Evolutionary conservation across 768 basidiomycete species (phyloP), one percentile per base, ranked within the genome.

Genomic region (Kwoniella bestiolae): DNA sequence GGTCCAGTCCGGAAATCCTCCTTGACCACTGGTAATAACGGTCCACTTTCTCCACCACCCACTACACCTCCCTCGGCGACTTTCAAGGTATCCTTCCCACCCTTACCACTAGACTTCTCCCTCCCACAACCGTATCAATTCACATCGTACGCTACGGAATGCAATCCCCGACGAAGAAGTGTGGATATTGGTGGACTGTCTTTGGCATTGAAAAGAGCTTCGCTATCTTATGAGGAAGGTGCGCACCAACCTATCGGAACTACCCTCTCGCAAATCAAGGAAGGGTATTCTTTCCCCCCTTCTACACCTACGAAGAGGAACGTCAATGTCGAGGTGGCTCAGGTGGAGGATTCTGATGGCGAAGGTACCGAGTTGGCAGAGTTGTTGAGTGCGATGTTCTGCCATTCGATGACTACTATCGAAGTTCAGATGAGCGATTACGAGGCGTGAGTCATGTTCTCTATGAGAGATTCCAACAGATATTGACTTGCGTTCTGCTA

Each of bases 151-250:
- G 34, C 65, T 18, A 67, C 72, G 28, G 53, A 51, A 9, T 56
- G 59, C 18, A 60, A 46, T 23, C 62, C 75, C 8, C 60, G 82
- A 18, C 64, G 93, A 58, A 84, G 91, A 51, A 93, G 91, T 77
- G 92, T 94, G 61, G 94, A 97, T 81, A 86, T 91, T 46, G 94
- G 94, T 12, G 94, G 93, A 32, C 85, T 97, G 64, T 87, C 89
- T 63, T 88, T 92, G 53, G 92, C 92, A 0, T 86, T 90, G 51
- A 71, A 76, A 50, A 59, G 80, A 26, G 76, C 79, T 11, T 50
- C 65, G 26, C 32, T 62, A 26, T 63, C 66, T 4, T 69, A 68
- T 29, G 69, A 71, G 31, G 26, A 50, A 18, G 28, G 26, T 41
- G 29, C 26, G 34, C 46, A 11, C 29, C 26, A 29, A 32, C 26